Conservation (phyloP, 371 early-diverging fungal species). For the Actinomortierella ambigua region DNA sequence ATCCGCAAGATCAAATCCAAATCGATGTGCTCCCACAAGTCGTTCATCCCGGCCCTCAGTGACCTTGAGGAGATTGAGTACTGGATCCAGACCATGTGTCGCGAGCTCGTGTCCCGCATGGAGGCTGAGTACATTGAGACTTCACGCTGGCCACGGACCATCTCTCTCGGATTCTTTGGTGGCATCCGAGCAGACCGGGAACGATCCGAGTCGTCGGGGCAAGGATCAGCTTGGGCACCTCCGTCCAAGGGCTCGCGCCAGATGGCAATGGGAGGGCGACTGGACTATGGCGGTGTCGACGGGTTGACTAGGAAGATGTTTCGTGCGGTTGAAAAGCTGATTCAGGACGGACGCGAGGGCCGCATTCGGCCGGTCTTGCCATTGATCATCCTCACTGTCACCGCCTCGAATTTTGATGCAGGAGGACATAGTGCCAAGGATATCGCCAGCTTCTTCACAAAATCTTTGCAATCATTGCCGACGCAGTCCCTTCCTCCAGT, state of each 20-base stretch:
- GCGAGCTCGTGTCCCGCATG: conserved; percentile 53
- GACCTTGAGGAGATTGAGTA: conserved; percentile 50
- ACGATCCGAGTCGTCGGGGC: too few relatives aligned
- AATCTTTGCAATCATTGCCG: conserved; percentile 27
- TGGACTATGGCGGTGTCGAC: conserved; percentile 42
- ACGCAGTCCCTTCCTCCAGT: too few relatives aligned
- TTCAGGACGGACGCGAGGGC: conserved; percentile 28
- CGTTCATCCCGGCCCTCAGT: conserved; percentile 52
- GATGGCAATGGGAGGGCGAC: conserved; percentile 30
- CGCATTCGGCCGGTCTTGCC: conserved; percentile 24
- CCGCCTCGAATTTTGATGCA: conserved; percentile 31
- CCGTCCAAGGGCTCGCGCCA: conserved; percentile 28
- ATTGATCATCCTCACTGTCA: conserved; percentile 20
- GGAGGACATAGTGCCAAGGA: conserved; percentile 24
- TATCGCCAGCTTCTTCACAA: conserved; percentile 37
- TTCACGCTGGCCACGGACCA: conserved; percentile 38
- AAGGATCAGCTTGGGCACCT: conserved; percentile 18
- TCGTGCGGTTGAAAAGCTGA: conserved; percentile 18
- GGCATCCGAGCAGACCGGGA: conserved; percentile 14
- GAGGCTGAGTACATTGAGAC: conserved; percentile 39
- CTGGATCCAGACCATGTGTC: conserved; percentile 64
- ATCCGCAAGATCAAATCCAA: conserved; percentile 51
- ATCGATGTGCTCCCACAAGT: conserved; percentile 64
- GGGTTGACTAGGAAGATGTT: conserved; percentile 35
- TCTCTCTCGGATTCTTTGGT: conserved; percentile 38